Evolutionary conservation across 345 rosid species (phyloP).

Genomic region (Gossypium turneri): DNA sequence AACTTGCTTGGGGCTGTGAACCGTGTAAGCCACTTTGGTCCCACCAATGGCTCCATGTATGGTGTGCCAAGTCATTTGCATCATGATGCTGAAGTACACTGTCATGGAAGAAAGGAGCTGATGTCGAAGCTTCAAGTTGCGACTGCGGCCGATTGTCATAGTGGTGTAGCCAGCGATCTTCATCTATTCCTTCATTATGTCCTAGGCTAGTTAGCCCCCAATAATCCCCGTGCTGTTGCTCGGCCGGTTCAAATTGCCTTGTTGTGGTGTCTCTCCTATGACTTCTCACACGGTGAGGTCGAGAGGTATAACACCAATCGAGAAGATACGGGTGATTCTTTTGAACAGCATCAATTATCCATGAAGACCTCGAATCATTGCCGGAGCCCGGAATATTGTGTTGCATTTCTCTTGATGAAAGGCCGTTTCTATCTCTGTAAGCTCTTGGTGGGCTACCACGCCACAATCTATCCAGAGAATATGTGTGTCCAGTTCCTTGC

Average conservation of each 20-base stretch:
- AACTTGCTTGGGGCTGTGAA: constrained; percentile 40
- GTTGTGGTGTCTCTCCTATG: constrained; percentile 21
- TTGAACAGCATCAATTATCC: constrained; percentile 64
- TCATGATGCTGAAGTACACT: constrained; percentile 62
- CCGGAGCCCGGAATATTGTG: constrained; percentile 28
- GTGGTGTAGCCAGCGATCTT: constrained; percentile 32
- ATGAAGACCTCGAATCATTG: constrained; percentile 47
- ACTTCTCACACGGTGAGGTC: constrained; percentile 30
- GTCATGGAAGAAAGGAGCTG: constrained; percentile 59
- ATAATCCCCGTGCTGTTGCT: constrained; percentile 38
- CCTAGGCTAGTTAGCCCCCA: constrained; percentile 39
- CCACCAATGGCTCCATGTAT: constrained; percentile 73
- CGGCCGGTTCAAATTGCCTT: constrained; percentile 19
- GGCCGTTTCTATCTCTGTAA: constrained; percentile 37
- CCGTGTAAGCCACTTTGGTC: constrained; percentile 38
- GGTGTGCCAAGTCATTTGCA: constrained; percentile 27
- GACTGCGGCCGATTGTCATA: constrained; percentile 35
- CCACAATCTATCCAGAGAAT: constrained; percentile 44
- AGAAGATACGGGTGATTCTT: constrained; percentile 77
- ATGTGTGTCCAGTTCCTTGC: constrained; percentile 35
- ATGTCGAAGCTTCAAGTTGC: constrained; percentile 67
- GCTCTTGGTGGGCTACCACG: constrained; percentile 45
- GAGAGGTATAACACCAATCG: constrained; percentile 77
- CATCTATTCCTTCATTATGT: constrained; percentile 26
- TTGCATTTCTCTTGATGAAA: constrained; percentile 49